These are phyloP conservation scores for Coemansia erecta DNA, from an alignment of 192 early-diverging fungal genomes.

Conservation along the genomic window DNA sequence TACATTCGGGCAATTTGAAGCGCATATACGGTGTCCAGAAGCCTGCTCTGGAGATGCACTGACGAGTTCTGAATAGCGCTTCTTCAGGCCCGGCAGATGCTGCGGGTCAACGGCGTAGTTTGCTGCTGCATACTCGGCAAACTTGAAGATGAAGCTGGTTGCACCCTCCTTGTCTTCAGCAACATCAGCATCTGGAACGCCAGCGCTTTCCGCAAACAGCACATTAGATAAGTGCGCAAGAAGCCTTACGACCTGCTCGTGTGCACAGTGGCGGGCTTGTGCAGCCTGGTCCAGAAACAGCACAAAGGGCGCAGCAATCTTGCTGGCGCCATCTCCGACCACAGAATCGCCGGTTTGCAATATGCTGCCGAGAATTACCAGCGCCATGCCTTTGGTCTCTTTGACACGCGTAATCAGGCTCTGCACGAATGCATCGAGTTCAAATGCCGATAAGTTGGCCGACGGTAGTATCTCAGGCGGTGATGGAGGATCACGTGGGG, in stretches of 20 bases:
- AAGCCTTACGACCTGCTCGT: slow-evolving; percentile 30
- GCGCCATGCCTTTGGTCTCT: slow-evolving; percentile 6
- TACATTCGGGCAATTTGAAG: slow-evolving; percentile 24
- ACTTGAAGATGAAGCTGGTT: slow-evolving; percentile 24
- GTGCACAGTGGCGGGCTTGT: slow-evolving; percentile 26
- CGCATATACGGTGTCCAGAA: slow-evolving; percentile 34
- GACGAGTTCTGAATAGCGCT: slow-evolving; percentile 19
- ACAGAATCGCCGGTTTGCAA: slow-evolving; percentile 8
- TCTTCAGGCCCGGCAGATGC: slow-evolving; percentile 7
- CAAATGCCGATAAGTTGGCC: slow-evolving; percentile 22
- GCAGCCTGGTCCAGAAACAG: slow-evolving; percentile 21
- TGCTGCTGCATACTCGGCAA: slow-evolving; percentile 33
- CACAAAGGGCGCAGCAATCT: slow-evolving; percentile 12
- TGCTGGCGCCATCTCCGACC: background rate
- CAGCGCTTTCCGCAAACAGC: slow-evolving; percentile 18
- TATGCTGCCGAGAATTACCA: slow-evolving; percentile 25
- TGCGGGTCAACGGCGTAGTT: slow-evolving; percentile 26
- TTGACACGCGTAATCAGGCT: slow-evolving; percentile 26
- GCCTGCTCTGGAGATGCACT: slow-evolving; percentile 28
- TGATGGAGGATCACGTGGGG: background rate
- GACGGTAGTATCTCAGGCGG: slow-evolving; percentile 6
- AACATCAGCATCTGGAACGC: background rate
- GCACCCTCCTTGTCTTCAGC: slow-evolving; percentile 25
- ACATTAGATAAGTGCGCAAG: slow-evolving; percentile 15
- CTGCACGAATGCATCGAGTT: slow-evolving; percentile 38